phyloP scores from a whole-genome alignment of 192 early-diverging fungal species.

The Chytriomyces sp. region DNA sequence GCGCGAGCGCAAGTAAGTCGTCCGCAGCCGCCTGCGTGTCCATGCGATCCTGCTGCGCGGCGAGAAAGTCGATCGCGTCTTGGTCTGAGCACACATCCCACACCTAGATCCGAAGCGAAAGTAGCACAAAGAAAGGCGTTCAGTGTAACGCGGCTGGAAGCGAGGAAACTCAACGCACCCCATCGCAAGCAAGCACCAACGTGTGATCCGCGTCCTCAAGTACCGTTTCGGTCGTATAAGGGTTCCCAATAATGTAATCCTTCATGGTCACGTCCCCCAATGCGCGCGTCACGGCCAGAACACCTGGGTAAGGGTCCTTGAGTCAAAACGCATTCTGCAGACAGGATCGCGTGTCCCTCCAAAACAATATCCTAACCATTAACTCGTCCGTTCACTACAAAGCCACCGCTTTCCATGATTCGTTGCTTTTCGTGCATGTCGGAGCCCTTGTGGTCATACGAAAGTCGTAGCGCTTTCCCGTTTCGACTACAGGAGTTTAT shows the following conservation, averaged over 20 bases:
- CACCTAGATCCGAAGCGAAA: no score
- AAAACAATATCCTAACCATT: constrained; percentile 64
- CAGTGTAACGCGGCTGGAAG: background rate
- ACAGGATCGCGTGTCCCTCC: no score
- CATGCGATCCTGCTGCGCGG: constrained; percentile 45
- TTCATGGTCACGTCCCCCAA: constrained; percentile 97
- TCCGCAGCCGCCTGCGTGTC: constrained; percentile 75
- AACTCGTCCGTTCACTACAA: constrained; percentile 98
- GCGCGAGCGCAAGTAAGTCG: constrained; percentile 78
- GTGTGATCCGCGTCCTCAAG: constrained; percentile 73
- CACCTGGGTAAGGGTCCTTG: constrained; percentile 56
- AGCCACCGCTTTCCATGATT: constrained; percentile 91
- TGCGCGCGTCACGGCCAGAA: constrained; percentile 94
- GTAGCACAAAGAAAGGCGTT: no score
- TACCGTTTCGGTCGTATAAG: constrained; percentile 92
- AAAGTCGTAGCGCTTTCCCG: constrained; percentile 80
- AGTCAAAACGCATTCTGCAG: no score
- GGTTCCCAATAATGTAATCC: constrained; percentile 92
- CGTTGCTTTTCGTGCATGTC: constrained; percentile 86
- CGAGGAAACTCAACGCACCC: no score
- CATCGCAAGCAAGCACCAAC: constrained; percentile 96
- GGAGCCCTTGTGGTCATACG: constrained; percentile 98
- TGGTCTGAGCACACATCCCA: constrained; percentile 99
- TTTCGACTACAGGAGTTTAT: constrained; percentile 59
- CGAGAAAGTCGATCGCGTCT: constrained; percentile 84